A percentile compares a stretch with the other conserved stretches of the same genome.
These are phyloP conservation scores for Medicago lupulina DNA, from an alignment of 306 rosid genomes.

Conservation along the genomic window DNA sequence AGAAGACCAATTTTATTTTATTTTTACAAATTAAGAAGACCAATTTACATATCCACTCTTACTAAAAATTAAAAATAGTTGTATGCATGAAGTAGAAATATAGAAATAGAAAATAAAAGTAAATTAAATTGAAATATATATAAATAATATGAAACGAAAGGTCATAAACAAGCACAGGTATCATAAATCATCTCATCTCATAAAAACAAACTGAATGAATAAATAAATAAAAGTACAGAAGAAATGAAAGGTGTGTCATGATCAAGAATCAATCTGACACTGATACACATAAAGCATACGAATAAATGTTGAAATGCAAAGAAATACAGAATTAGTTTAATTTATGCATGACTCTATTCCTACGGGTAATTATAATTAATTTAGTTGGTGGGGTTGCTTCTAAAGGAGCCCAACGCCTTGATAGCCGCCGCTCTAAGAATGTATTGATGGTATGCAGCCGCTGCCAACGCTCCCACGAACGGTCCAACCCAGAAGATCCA, in stretches of 20 bases:
- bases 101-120: too few species aligned
- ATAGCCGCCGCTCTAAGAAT: constrained; percentile 81
- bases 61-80: too few species aligned
- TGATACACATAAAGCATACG: neutral
- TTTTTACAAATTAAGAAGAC: too few species aligned
- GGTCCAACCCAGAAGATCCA: constrained; percentile 98
- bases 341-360: neutral
- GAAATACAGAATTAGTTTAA: neutral
- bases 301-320: constrained; percentile 7
- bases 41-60: too few species aligned
- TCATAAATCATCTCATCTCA: too few species aligned
- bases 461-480: constrained; percentile 74
- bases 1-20: too few species aligned
- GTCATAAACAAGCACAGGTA: too few species aligned
- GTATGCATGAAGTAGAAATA: too few species aligned
- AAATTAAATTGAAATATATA: neutral
- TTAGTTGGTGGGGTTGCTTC: constrained; percentile 76
- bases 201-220: neutral
- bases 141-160: too few species aligned
- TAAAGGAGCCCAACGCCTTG: constrained; percentile 85
- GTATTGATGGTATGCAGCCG: constrained; percentile 91
- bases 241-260: too few species aligned
- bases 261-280: too few species aligned
- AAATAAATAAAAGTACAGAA: neutral
- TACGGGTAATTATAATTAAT: too few species aligned